Evolutionary conservation across 495 filamentous ascomycete genomes (phyloP), one percentile per base, ranked within the genome.

Genomic region (Penicillium simplicissimum): DNA sequence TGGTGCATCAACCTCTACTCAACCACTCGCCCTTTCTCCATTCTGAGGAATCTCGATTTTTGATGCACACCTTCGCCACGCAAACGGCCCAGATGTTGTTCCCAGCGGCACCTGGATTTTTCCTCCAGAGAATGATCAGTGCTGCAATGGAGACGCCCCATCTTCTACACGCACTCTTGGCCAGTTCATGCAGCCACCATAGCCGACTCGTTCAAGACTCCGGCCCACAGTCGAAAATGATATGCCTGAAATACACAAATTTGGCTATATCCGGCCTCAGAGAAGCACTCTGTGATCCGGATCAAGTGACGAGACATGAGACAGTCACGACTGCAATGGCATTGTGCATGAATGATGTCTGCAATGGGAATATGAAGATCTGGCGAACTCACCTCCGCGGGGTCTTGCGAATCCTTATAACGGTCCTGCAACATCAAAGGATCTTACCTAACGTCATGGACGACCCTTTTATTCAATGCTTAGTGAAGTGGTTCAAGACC

Each of bases 291-390:
- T 52, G 10, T 28, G 55, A 62, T 2, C 10, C 31, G 8, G 42
- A 60, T 2, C 58, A 64, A 36, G 60, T 28, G n/a, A 43, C 68
- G 13, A 66, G 52, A 47, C 45, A 67, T 0, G 68, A 74, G 48
- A 74, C 62, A 8, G 59, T 67, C 19, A 67, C 66, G 8, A 71
- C 73, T 23, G 73, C 73, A 14, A 73, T 76, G 67, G 62, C 67
- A 1, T 47, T 76, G 11, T 76, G 73, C 59, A 76, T 70, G 7
- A 76, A 76, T 57, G 73, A 76, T 64, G 70, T 76, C 35, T 76
- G 73, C 23, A 76, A 76, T 59, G 73, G 73, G 0, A 68, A 74
- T 36, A 68, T 71, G 68, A 49, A 70, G 5, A 51, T 67, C n/a
- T 72, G 70, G 69, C 40, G 67, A 11, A 63, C 61, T 8, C 73